Base-by-base conservation (phyloP, 1,284 basidiomycete species). In the Moesziomyces antarcticus region DNA sequence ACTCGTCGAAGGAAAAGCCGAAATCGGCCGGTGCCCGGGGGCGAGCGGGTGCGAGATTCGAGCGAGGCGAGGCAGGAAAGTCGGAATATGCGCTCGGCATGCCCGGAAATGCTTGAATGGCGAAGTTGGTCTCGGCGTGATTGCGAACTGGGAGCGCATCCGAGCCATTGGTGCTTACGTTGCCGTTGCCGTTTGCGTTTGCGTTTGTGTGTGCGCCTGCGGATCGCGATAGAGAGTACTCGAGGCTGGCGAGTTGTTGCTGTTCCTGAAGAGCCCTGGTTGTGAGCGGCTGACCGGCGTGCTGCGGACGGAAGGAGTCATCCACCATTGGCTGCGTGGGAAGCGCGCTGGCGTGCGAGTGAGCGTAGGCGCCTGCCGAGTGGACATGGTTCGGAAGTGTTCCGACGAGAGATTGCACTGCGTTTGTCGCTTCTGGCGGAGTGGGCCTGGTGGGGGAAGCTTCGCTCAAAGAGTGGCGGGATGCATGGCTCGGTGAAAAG, bases 231-330 rank as follows among this genome's bases (percentile, higher is more conserved):
- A 53, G 25, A 16, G 25, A 35, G n/a, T 18, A 25, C 22, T 44
- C 51, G 14, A 44, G 51, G 21, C 42, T 27, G 33, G 51, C 27
- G 27, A 53, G 51, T 41, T 53, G 51, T 16, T 53, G 51, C 22
- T 53, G 51, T n/a, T 53, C 51, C 30, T 53, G 51, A 3, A 53
- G 41, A 24, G 51, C 51, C 18, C 27, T 7, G 27, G 18, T 53
- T 10, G 51, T 53, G 25, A 53, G 42, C 5, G 51, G 41, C 22
- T 53, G 51, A 33, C 41, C 37, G 3, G 37, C 5, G 16, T 40
- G 37, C 37, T 16, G 37, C 18, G 37, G 37, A 40, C 37, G 37
- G 37, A 40, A 40, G 16, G 37, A 18, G 8, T 16, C 37, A 16
- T 6, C 37, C 14, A 40, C 7, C 37, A n/a, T 40, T 5, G 37